phyloP scores from a whole-genome alignment of 306 rosid genomes.

The Vachellia collinsii region DNA sequence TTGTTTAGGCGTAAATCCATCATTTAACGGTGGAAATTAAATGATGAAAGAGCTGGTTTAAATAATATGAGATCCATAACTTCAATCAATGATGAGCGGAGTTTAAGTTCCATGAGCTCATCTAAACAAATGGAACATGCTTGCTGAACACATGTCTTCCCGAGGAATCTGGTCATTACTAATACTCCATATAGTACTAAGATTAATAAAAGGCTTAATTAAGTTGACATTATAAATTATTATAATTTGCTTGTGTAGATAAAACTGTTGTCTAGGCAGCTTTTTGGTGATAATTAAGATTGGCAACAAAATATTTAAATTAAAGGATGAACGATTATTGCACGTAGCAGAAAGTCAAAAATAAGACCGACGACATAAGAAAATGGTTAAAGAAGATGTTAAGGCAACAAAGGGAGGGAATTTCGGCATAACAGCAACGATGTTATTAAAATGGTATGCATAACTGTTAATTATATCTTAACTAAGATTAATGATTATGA shows the following conservation, averaged over 20 bases:
- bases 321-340: conserved; percentile 19
- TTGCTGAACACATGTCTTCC: conserved; percentile 37
- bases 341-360: conserved; percentile 25
- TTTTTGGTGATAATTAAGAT: conserved; percentile 32
- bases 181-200: background rate
- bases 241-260: conserved; percentile 7
- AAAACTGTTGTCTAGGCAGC: conserved; percentile 30
- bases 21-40: conserved; percentile 4
- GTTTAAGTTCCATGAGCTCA: background rate
- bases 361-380: background rate
- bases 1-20: background rate
- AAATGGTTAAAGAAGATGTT: background rate
- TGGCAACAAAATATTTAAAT: conserved; percentile 18
- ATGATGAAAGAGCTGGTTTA: conserved; percentile 5
- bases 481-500: conserved; percentile 42
- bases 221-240: background rate
- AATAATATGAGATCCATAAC: conserved; percentile 22
- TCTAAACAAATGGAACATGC: conserved; percentile 37
- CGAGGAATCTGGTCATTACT: conserved; percentile 30
- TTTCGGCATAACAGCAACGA: conserved; percentile 39
- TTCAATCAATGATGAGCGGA: conserved; percentile 20
- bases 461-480: conserved; percentile 33
- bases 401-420: conserved; percentile 49
- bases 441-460: conserved; percentile 34
- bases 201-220: conserved; percentile 2